phyloP scores from a whole-genome alignment of 164 flowering plant genomes.

The Stephania yunnanensis region DNA sequence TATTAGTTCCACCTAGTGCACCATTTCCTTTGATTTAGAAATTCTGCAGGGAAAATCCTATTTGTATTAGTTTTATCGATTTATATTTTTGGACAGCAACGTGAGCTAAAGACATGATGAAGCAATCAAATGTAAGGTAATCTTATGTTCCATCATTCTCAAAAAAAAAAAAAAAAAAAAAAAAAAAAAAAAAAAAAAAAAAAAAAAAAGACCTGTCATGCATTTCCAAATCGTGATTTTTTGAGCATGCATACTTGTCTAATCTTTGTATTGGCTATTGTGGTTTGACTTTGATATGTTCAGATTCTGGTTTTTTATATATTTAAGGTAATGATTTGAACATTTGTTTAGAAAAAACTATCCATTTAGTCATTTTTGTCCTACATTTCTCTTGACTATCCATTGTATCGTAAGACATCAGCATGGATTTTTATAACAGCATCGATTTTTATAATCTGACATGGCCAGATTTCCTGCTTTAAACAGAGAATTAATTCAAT shows the following conservation, averaged over 20 bases:
- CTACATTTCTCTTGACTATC: background rate
- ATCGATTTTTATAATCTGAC: background rate
- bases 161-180: no score
- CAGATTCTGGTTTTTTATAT: background rate
- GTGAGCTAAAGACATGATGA: no score
- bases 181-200: no score
- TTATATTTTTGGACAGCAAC: no score
- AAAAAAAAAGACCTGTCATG: background rate
- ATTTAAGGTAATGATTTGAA: background rate
- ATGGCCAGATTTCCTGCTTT: slow-evolving; percentile 7
- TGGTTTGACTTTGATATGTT: background rate
- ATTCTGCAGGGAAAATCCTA: no score
- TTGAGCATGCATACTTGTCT: background rate
- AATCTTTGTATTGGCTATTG: no score
- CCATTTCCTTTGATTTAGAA: no score
- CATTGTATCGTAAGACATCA: background rate
- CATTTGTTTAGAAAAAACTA: background rate
- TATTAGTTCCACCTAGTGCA: no score
- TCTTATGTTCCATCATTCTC: background rate
- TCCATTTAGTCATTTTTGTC: background rate
- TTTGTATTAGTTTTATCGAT: no score
- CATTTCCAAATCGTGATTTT: background rate
- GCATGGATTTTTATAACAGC: background rate
- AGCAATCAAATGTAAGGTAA: background rate
- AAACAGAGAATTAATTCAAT: slow-evolving; percentile 49